phyloP scores from a whole-genome alignment of 73 alveolate species.

The Breviolum minutum region DNA sequence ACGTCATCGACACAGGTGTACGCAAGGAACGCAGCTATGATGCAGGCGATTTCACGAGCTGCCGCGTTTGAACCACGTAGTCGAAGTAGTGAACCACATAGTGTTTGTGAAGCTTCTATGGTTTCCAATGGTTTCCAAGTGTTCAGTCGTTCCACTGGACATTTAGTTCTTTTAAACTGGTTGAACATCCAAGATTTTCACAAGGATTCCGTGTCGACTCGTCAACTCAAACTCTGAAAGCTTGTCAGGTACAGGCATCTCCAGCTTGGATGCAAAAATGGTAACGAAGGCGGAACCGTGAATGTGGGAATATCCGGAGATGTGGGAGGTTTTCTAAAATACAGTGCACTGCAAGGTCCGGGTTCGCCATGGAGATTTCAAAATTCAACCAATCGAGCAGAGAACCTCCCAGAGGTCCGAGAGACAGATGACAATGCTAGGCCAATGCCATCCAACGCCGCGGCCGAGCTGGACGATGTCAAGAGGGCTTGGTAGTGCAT shows the following conservation, averaged over 20 bases:
- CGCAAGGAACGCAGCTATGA: slow-evolving; percentile 98
- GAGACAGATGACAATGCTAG: not conserved
- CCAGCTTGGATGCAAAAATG: slow-evolving; percentile 87
- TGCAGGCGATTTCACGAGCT: slow-evolving; percentile 79
- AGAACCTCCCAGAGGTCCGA: too few relatives aligned
- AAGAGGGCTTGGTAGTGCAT: slow-evolving; percentile 88
- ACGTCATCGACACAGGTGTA: slow-evolving; percentile 98
- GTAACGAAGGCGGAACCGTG: slow-evolving; percentile 55
- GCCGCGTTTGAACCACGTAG: too few relatives aligned
- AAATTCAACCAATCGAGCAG: not conserved
- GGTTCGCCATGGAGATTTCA: not conserved
- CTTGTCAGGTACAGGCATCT: slow-evolving; percentile 53
- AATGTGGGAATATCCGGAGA: not conserved
- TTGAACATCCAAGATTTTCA: too few relatives aligned
- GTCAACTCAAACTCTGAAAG: too few relatives aligned
- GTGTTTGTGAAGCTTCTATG: too few relatives aligned
- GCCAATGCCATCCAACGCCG: slow-evolving; percentile 94
- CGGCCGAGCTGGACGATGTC: slow-evolving; percentile 95
- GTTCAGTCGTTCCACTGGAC: too few relatives aligned
- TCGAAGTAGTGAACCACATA: too few relatives aligned
- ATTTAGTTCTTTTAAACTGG: too few relatives aligned
- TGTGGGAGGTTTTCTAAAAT: not conserved
- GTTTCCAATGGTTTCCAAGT: too few relatives aligned
- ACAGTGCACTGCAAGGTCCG: not conserved
- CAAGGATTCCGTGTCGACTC: too few relatives aligned